A percentile compares a stretch with the other conserved stretches of the same genome.
Evolutionary conservation across 2,329 filamentous ascomycete species (phyloP).

Genomic region (Phaeophleospora eucalypticola): DNA sequence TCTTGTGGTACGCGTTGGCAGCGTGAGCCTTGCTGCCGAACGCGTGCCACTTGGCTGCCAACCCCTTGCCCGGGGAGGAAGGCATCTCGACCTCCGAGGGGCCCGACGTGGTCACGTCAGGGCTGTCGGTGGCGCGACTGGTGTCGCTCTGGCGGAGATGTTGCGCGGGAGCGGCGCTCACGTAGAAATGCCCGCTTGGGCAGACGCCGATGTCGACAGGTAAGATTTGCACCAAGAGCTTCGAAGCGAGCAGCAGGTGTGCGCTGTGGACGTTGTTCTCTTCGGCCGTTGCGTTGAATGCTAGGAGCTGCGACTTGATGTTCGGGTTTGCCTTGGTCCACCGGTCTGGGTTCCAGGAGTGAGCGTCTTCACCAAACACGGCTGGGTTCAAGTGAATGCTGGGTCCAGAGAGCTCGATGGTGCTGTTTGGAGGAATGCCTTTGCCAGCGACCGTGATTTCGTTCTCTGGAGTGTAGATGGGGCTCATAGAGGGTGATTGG

Average conservation of each 20-base stretch:
- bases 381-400: conserved; percentile 8
- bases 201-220: not conserved
- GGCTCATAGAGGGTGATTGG: conserved; percentile 5
- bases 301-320: not conserved
- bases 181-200: not conserved
- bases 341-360: conserved; percentile 3
- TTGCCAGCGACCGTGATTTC: conserved; percentile 2
- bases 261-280: conserved; percentile 1
- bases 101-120: too few relatives aligned
- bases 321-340: conserved; percentile 5
- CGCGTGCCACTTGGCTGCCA: too few relatives aligned
- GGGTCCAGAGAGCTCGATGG: conserved; percentile 10
- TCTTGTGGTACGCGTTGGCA: too few relatives aligned
- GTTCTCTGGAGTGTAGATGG: conserved; percentile 9
- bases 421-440: conserved; percentile 5
- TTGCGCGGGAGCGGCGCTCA: too few relatives aligned
- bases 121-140: too few relatives aligned
- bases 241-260: conserved; percentile 2
- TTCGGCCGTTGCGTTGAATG: not conserved
- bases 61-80: too few relatives aligned
- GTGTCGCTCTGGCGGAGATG: too few relatives aligned
- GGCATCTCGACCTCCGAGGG: too few relatives aligned
- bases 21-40: too few relatives aligned
- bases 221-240: not conserved
- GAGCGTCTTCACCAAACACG: conserved; percentile 3